These are phyloP conservation scores for Aspergillus sp. DNA, from an alignment of 2,329 filamentous ascomycete genomes.

Conservation along the genomic window DNA sequence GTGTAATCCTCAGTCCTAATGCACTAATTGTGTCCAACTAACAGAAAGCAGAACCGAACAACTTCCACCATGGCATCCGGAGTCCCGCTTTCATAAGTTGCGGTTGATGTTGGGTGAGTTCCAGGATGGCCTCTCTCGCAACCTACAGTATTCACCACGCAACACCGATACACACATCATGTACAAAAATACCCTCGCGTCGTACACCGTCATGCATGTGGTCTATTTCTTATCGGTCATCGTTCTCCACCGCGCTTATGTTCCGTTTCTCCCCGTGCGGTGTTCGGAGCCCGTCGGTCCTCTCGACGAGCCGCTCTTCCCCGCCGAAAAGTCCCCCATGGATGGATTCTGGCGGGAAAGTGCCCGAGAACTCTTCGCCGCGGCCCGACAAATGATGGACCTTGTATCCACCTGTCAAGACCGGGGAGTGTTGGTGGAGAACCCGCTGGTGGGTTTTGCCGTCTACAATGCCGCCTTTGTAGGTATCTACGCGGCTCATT, in stretches of 20 bases:
- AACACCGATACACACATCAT: slow-evolving; percentile 57
- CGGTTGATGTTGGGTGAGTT: slow-evolving; percentile 49
- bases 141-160: slow-evolving; percentile 50
- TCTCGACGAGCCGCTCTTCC: slow-evolving; percentile 50
- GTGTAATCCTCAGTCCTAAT: background rate
- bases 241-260: slow-evolving; percentile 55
- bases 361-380: slow-evolving; percentile 50
- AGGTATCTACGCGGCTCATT: slow-evolving; percentile 54
- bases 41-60: slow-evolving; percentile 42
- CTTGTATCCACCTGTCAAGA: slow-evolving; percentile 53
- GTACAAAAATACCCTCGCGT: slow-evolving; percentile 50
- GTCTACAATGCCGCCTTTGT: slow-evolving; percentile 55
- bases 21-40: background rate
- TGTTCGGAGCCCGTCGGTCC: slow-evolving; percentile 53
- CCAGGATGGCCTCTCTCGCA: slow-evolving; percentile 51
- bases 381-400: slow-evolving; percentile 55
- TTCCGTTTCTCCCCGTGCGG: slow-evolving; percentile 55
- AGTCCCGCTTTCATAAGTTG: slow-evolving; percentile 50
- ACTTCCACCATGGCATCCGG: slow-evolving; percentile 54
- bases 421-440: slow-evolving; percentile 53
- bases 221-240: slow-evolving; percentile 56
- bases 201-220: slow-evolving; percentile 57
- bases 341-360: slow-evolving; percentile 56
- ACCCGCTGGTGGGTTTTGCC: slow-evolving; percentile 56
- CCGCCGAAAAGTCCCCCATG: slow-evolving; percentile 42